These are phyloP conservation scores for Kalmusia sp. DNA, from an alignment of 2,329 filamentous ascomycete species.

Conservation along the genomic window DNA sequence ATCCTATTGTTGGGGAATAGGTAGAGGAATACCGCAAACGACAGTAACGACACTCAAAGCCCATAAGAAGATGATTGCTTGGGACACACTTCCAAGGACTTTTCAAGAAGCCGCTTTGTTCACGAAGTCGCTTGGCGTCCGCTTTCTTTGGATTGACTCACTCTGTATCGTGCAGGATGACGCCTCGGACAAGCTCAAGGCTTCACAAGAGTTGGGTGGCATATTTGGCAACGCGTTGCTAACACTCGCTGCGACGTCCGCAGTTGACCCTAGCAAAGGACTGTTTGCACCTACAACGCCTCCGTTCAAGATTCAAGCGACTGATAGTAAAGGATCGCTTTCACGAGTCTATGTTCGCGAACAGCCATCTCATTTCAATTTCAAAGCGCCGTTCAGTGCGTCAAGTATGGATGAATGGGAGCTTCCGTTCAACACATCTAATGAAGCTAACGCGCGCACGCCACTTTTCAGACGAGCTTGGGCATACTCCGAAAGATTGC, in stretches of 20 bases:
- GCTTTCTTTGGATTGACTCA: conserved; percentile 47
- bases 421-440: conserved; percentile 38
- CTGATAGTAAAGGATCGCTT: conserved; percentile 40
- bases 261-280: conserved; percentile 35
- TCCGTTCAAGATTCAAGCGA: conserved; percentile 42
- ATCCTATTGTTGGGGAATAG: conserved; percentile 43
- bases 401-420: conserved; percentile 47
- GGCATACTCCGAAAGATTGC: conserved; percentile 40
- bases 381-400: conserved; percentile 43
- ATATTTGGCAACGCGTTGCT: conserved; percentile 42
- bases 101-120: conserved; percentile 45
- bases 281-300: conserved; percentile 32
- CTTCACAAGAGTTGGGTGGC: conserved; percentile 35
- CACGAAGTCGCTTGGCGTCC: conserved; percentile 44
- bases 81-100: conserved; percentile 36
- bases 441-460: conserved; percentile 37
- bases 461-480: conserved; percentile 43
- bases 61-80: conserved; percentile 37
- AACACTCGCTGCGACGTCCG: conserved; percentile 43
- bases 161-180: conserved; percentile 44
- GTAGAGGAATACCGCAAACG: conserved; percentile 35
- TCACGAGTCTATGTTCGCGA: conserved; percentile 42
- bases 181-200: conserved; percentile 30
- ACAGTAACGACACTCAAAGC: conserved; percentile 33
- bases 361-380: conserved; percentile 45